Conservation (phyloP, 2,329 filamentous ascomycete genomes). For the Diaporthe sp. region DNA sequence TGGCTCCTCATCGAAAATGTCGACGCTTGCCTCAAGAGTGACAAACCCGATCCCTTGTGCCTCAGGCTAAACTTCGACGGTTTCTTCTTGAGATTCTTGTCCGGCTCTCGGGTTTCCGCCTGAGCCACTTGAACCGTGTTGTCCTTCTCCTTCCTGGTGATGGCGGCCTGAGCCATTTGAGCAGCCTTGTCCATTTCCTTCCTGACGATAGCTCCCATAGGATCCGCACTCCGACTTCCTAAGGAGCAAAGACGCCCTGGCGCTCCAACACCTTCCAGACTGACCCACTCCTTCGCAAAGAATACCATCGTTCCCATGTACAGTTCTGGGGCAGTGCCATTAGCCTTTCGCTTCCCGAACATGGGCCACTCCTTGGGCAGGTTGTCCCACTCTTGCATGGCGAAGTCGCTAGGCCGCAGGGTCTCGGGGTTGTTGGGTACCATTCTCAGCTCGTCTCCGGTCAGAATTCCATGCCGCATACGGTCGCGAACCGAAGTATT, state of each 20-base stretch:
- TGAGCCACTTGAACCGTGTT: not conserved
- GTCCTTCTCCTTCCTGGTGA: conserved; percentile 1
- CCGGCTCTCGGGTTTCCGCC: too few relatives aligned
- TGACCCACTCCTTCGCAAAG: conserved; percentile 34
- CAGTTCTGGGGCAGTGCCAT: not conserved
- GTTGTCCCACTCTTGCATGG: conserved; percentile 32
- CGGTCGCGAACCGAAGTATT: conserved; percentile 22
- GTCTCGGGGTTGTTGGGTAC: conserved; percentile 4
- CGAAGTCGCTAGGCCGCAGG: conserved; percentile 29
- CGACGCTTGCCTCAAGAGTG: not conserved
- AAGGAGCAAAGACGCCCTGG: conserved; percentile 9
- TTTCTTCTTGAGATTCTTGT: conserved; percentile 4
- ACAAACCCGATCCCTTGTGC: not conserved
- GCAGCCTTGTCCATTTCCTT: not conserved
- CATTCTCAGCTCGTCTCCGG: not conserved
- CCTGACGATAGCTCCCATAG: conserved; percentile 12
- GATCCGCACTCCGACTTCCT: not conserved
- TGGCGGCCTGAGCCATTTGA: too few relatives aligned
- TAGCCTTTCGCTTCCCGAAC: not conserved
- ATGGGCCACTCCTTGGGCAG: conserved; percentile 26
- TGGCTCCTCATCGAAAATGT: not conserved
- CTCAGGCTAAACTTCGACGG: not conserved
- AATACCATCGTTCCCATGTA: conserved; percentile 30
- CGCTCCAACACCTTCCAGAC: conserved; percentile 5
- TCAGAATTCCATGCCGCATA: conserved; percentile 27